Percentiles rank a stretch among this genome's conserved stretches.
These are phyloP conservation scores for Mycena albidolilacea DNA, from an alignment of 768 basidiomycete genomes.

Conservation along the genomic window DNA sequence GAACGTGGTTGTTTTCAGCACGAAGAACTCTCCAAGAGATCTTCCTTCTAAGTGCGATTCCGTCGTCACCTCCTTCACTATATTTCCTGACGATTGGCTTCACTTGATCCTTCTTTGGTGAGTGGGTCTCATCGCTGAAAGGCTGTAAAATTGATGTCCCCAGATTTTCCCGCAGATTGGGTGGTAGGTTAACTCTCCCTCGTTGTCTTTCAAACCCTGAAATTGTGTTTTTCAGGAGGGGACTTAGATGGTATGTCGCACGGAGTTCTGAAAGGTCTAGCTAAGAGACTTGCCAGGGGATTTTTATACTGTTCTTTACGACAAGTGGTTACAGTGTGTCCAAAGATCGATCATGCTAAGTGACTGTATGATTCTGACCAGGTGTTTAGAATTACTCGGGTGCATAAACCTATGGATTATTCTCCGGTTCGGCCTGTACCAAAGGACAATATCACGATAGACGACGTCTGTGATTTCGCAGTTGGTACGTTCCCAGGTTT, in stretches of 20 bases:
- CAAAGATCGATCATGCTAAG: no score
- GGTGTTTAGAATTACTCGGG: constrained; percentile 27
- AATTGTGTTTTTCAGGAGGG: constrained; percentile 13
- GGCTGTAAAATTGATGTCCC: neutral
- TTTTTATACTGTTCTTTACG: constrained; percentile 39
- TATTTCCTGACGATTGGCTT: neutral
- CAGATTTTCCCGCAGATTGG: constrained; percentile 26
- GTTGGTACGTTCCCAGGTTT: constrained; percentile 17
- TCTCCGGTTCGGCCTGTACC: constrained; percentile 22
- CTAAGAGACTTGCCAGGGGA: constrained; percentile 23
- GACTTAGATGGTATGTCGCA: constrained; percentile 34
- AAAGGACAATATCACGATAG: constrained; percentile 24
- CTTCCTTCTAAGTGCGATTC: constrained; percentile 36
- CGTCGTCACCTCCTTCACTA: neutral
- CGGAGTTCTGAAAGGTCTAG: no score
- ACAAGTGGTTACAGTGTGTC: constrained; percentile 34
- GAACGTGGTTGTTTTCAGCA: constrained; percentile 37
- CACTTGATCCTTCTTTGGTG: neutral
- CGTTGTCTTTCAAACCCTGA: neutral
- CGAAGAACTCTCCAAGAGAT: constrained; percentile 30
- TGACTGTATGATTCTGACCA: neutral
- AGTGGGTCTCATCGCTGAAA: neutral
- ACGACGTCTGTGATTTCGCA: constrained; percentile 34
- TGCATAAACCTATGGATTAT: constrained; percentile 37
- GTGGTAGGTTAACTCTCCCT: constrained; percentile 13